Evolutionary conservation across 1,139 yeast genomes (phyloP), one percentile per base, ranked within the genome.

Genomic region (Wickerhamomyces sp.): DNA sequence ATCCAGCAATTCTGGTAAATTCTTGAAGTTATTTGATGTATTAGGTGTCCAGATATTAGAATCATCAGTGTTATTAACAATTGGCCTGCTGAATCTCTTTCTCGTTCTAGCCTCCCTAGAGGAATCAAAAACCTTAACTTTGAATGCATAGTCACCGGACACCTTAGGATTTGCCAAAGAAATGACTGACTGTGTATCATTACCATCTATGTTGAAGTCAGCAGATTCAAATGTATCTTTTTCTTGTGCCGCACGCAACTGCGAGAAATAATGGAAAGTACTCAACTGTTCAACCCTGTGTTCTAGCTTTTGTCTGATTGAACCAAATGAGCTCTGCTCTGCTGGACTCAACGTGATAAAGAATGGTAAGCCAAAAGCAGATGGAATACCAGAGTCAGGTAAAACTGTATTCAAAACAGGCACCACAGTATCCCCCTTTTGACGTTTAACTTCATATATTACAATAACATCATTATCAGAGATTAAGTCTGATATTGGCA

Each of bases 401-500:
- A 68, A 63, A 2, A 68, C 68, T 1, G 81, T 70, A 55, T 74
- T 81, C 42, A 80, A 65, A 0, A 88, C 86, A 0, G 96, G 96
- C 4, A 88, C 69, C 26, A 86, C 68, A 14, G 79, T 48, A 47
- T 78, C 81, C 14, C 47, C 54, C 13, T 55, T 56, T 2, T 49
- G 41, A 8, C 52, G 57, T 18, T 74, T 75, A 13, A 87, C 65
- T 48, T 87, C 87, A 57, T 88, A 87, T 45, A 87, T 78, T 42
- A 81, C 70, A 19, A 87, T 70, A 17, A 72, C 74, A 54, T 89
- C 97, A 29, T 70, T 65, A 13, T 70, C 73, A 8, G 76, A 67
- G 17, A 88, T 83, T 29, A 85, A 61, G 45, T 85, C 94, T 28
- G 85, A 72, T 8, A 88, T 72, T 1, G 92, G 88, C 37, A 81